These are phyloP conservation scores for Fragaria nilgerrensis DNA, from an alignment of 306 rosid species.

Conservation along the genomic window DNA sequence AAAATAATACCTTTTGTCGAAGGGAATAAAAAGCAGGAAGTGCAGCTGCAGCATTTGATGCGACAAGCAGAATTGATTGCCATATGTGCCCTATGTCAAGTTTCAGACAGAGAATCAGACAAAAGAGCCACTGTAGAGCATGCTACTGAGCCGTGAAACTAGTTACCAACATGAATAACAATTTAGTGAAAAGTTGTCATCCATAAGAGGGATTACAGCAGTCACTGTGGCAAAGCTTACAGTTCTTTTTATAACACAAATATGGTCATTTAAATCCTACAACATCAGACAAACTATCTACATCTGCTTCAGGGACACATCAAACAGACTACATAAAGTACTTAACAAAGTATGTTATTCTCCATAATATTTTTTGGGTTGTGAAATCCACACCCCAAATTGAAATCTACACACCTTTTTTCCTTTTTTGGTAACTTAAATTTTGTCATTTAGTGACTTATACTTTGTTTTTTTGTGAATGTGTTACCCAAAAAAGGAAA, in stretches of 20 bases:
- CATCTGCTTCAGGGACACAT: background rate
- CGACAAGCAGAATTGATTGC: slow-evolving; percentile 81
- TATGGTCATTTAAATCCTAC: background rate
- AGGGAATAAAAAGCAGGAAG: slow-evolving; percentile 96
- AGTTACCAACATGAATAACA: background rate
- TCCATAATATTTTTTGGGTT: background rate
- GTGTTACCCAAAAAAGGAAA: no score
- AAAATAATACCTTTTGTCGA: slow-evolving; percentile 62
- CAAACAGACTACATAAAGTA: background rate
- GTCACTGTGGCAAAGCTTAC: background rate
- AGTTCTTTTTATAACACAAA: background rate
- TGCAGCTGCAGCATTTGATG: slow-evolving; percentile 80
- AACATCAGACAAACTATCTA: background rate
- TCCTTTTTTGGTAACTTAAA: no score
- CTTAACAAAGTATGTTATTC: background rate
- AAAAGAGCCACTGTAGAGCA: slow-evolving; percentile 3
- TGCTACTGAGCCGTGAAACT: background rate
- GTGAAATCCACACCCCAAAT: no score
- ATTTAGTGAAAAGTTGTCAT: background rate
- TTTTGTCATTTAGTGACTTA: no score
- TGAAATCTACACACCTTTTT: no score
- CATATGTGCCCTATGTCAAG: slow-evolving; percentile 56
- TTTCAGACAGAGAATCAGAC: slow-evolving; percentile 20
- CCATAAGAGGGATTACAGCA: background rate
- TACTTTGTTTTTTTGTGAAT: no score